Evolutionary conservation across 768 basidiomycete genomes (phyloP), one percentile per base, ranked within the genome.

Genomic region (Hortiboletus flavorubellus): DNA sequence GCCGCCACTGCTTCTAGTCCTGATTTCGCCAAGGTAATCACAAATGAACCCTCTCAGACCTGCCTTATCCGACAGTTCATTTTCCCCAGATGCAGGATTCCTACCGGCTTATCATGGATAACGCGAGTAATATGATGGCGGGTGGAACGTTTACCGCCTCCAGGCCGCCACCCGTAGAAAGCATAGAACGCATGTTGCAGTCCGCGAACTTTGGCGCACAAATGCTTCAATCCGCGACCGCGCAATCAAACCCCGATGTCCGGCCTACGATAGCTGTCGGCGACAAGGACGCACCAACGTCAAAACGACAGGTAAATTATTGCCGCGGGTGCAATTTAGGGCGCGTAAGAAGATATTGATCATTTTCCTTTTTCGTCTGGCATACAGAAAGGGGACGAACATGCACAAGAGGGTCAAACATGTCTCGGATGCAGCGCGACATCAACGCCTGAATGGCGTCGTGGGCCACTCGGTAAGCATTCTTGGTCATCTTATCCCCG

Each of bases 401-500:
- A 73, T 51, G 72, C 70, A 53, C 74, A 75, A 57, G 86, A 87
- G 53, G 81, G 82, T 15, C 90, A 91, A 68, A 87, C 80, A 26
- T 93, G 90, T 72, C 76, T 90, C 33, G 91, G 89, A 33, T 93
- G 90, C 73, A 80, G 75, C 63, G 90, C 89, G 58, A 93, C 91
- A 15, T 86, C 89, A 53, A 93, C 90, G 59, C 90, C 90, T 7
- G 90, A 93, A 75, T 93, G 91, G 90, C 78, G 90, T 51, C 76
- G 91, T 58, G 90, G 90, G 1, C 90, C 90, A 14, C 71, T 92
- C 75, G 90, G 89, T 91, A 66, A 69, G 76, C 72, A 42, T 35
- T 21, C n/a, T 51, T 54, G 49, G 58, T 64, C 56, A 16, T 65
- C 56, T 63, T 59, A 53, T 58, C 63, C 59, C 52, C 56, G 60